phyloP scores from a whole-genome alignment of 1,284 basidiomycete species.

The Naganishia albida region DNA sequence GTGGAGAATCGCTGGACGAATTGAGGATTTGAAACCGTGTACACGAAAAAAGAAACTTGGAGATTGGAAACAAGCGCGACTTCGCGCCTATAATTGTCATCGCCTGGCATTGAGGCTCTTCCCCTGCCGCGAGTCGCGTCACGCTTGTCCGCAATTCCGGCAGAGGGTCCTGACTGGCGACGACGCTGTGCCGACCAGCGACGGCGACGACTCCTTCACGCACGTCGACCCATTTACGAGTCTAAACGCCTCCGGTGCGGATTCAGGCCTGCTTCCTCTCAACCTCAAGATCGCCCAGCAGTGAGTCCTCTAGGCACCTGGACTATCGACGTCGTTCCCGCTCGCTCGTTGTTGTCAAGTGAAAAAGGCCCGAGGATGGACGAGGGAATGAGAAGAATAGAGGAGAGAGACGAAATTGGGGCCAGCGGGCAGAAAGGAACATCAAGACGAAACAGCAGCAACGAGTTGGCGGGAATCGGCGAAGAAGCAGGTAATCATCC shows the following conservation, averaged over 20 bases:
- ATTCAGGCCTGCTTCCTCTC: slow-evolving; percentile 26
- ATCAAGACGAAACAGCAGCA: slow-evolving; percentile 7
- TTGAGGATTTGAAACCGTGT: slow-evolving; percentile 1
- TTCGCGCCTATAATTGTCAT: background rate
- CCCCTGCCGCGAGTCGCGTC: background rate
- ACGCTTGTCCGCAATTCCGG: slow-evolving; percentile 1
- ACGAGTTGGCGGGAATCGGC: slow-evolving; percentile 13
- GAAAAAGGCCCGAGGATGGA: no score
- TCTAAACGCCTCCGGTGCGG: slow-evolving; percentile 1
- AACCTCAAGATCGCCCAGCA: slow-evolving; percentile 33
- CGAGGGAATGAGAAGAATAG: no score
- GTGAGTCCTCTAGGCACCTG: slow-evolving; percentile 20
- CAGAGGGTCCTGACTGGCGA: slow-evolving; percentile 3
- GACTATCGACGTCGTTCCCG: slow-evolving; percentile 18
- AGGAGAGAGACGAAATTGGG: background rate
- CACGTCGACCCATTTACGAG: slow-evolving; percentile 1
- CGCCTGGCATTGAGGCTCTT: background rate
- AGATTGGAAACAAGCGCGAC: background rate
- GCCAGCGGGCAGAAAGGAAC: background rate
- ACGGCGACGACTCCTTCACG: slow-evolving; percentile 16
- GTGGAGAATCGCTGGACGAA: background rate
- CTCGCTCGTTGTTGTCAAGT: slow-evolving; percentile 23
- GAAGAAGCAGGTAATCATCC: background rate
- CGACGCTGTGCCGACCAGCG: background rate
- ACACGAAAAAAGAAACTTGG: background rate